Percentiles rank a stretch among this genome's conserved stretches.
phyloP scores from a whole-genome alignment of 805 yeast genomes.

The Tetrapisispora phaffii region DNA sequence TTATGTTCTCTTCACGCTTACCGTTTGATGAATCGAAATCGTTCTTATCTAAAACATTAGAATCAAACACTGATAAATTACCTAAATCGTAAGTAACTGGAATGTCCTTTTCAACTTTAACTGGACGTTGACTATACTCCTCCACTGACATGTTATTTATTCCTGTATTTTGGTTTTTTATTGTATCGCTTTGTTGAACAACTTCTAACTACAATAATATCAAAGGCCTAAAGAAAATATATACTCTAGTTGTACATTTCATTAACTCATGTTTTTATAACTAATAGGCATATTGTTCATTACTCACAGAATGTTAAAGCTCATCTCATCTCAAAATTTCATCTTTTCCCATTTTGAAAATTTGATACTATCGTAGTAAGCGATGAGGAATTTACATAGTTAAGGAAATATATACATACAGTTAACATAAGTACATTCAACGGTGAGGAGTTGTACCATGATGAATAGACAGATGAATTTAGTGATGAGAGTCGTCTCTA shows the following conservation, averaged over 20 bases:
- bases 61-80: conserved; percentile 79
- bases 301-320: background rate
- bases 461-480: too few relatives aligned
- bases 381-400: background rate
- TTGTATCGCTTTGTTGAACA: too few relatives aligned
- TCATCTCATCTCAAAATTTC: conserved; percentile 3
- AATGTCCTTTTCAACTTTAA: conserved; percentile 81
- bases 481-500: too few relatives aligned
- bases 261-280: too few relatives aligned
- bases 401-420: background rate
- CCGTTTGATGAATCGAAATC: conserved; percentile 44
- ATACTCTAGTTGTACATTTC: too few relatives aligned
- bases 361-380: background rate
- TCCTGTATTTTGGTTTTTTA: too few relatives aligned
- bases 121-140: conserved; percentile 39
- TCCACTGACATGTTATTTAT: conserved; percentile 1
- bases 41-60: conserved; percentile 68
- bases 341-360: background rate
- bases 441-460: background rate
- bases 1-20: conserved; percentile 54
- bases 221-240: background rate
- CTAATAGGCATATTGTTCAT: too few relatives aligned
- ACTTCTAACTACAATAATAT: background rate
- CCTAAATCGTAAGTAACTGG: conserved; percentile 89
- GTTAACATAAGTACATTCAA: background rate